Percentiles rank a stretch among this genome's conserved stretches.
Conservation (phyloP, 352 stramenopile species). For the Phytopythium ostracodes region DNA sequence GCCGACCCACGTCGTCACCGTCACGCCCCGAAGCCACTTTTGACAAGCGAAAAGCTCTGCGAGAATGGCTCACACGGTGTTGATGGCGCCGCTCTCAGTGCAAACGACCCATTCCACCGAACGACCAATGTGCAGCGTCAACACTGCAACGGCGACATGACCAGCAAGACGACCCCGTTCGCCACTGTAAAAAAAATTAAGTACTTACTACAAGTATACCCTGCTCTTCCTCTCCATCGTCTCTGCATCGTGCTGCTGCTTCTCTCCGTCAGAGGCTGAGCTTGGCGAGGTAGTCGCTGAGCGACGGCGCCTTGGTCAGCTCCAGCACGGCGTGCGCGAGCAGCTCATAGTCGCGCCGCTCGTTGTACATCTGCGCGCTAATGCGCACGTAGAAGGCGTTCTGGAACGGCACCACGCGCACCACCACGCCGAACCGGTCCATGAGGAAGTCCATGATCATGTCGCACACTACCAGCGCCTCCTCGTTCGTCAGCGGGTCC, state of each 20-base stretch:
- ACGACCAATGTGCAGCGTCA: not conserved
- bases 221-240: not conserved
- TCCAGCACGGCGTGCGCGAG: slow-evolving; percentile 68
- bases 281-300: slow-evolving; percentile 60
- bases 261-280: slow-evolving; percentile 63
- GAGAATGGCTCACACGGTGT: not conserved
- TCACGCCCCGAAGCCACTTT: too few species aligned
- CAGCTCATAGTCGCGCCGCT: slow-evolving; percentile 73
- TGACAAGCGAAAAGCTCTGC: too few species aligned
- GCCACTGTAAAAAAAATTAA: not conserved
- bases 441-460: slow-evolving; percentile 78
- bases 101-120: not conserved
- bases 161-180: too few species aligned
- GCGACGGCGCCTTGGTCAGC: slow-evolving; percentile 59
- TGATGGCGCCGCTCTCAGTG: not conserved
- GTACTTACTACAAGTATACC: not conserved
- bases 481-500: slow-evolving; percentile 50
- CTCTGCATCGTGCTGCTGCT: too few species aligned
- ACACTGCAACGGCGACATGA: not conserved
- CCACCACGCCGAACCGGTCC: slow-evolving; percentile 68
- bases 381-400: slow-evolving; percentile 70
- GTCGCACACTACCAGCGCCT: slow-evolving; percentile 61
- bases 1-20: too few species aligned
- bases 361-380: slow-evolving; percentile 85
- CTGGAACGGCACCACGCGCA: slow-evolving; percentile 69